A percentile compares a stretch with the other conserved stretches of the same genome.
Conservation (phyloP, 106 monocot species). For the Chionographis japonica region DNA sequence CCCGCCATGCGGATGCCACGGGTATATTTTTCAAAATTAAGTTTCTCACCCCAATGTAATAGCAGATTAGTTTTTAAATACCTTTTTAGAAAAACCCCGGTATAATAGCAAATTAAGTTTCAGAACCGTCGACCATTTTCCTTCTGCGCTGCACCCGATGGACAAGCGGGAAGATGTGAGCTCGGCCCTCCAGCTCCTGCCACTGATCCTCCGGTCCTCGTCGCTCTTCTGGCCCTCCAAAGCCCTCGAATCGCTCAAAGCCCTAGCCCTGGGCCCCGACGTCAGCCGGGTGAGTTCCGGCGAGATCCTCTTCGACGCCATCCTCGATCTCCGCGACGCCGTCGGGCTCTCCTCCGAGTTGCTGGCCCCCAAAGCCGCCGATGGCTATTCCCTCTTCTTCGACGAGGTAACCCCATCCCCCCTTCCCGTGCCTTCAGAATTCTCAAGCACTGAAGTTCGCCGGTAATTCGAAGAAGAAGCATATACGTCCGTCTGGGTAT, state of each 20-base stretch:
- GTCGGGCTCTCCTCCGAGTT: constrained; percentile 40
- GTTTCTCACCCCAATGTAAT: too few species aligned
- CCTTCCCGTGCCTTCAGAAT: too few species aligned
- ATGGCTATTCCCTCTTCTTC: constrained; percentile 75
- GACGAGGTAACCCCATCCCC: constrained; percentile 41
- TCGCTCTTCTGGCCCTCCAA: constrained; percentile 60
- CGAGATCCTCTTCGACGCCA: constrained; percentile 61
- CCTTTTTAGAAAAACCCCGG: too few species aligned
- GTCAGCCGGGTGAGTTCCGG: constrained; percentile 76
- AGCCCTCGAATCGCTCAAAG: constrained; percentile 48
- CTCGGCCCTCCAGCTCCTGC: constrained; percentile 72
- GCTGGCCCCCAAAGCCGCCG: constrained; percentile 35
- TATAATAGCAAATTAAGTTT: too few species aligned
- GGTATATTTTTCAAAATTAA: too few species aligned
- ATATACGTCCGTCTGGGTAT: too few species aligned
- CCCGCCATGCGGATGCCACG: too few species aligned
- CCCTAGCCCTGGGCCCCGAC: constrained; percentile 62
- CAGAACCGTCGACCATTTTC: too few species aligned
- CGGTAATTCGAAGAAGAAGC: too few species aligned
- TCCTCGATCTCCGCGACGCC: constrained; percentile 56
- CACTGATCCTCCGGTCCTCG: constrained; percentile 52
- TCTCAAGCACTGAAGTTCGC: too few species aligned
- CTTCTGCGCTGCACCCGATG: constrained; percentile 17
- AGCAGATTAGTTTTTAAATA: too few species aligned
- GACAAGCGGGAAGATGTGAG: constrained; percentile 55